Conservation (phyloP, 169 alveolate genomes). For the Babesia ovata region DNA sequence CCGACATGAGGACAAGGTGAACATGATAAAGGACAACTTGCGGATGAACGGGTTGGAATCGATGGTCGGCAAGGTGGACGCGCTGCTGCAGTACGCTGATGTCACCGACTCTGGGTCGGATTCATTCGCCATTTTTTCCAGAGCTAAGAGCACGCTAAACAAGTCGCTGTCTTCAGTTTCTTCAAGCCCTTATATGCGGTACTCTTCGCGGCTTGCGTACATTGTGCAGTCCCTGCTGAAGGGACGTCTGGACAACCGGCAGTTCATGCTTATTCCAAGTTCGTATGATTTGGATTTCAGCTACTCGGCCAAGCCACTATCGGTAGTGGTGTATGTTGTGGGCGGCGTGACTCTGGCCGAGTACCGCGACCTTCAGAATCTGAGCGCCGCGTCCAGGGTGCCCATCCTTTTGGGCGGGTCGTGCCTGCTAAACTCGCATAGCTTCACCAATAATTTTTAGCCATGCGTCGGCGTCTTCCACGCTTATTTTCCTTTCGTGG, state of each 20-base stretch:
- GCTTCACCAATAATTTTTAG: constrained; percentile 43
- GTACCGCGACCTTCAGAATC: constrained; percentile 76
- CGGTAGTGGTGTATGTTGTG: constrained; percentile 81
- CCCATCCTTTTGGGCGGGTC: constrained; percentile 69
- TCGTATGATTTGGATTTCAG: constrained; percentile 66
- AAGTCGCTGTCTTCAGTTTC: constrained; percentile 7
- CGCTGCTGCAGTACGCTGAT: constrained; percentile 23
- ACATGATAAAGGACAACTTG: constrained; percentile 56
- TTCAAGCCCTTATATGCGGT: constrained; percentile 61
- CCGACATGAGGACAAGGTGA: constrained; percentile 31
- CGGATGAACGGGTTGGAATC: constrained; percentile 46
- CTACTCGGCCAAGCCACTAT: constrained; percentile 41
- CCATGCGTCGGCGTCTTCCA: constrained; percentile 5
- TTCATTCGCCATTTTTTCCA: background rate
- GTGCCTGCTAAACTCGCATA: constrained; percentile 52
- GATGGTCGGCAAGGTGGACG: constrained; percentile 36
- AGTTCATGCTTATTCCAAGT: constrained; percentile 48
- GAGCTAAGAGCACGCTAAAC: constrained; percentile 36
- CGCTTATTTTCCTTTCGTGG: constrained; percentile 6
- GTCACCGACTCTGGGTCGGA: background rate
- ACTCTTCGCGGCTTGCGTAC: constrained; percentile 42
- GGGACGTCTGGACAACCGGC: constrained; percentile 55
- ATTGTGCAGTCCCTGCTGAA: constrained; percentile 28
- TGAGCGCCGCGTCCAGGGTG: constrained; percentile 62
- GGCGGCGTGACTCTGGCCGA: constrained; percentile 92